phyloP scores from a whole-genome alignment of 768 basidiomycete species.

The Auriscalpium vulgare region DNA sequence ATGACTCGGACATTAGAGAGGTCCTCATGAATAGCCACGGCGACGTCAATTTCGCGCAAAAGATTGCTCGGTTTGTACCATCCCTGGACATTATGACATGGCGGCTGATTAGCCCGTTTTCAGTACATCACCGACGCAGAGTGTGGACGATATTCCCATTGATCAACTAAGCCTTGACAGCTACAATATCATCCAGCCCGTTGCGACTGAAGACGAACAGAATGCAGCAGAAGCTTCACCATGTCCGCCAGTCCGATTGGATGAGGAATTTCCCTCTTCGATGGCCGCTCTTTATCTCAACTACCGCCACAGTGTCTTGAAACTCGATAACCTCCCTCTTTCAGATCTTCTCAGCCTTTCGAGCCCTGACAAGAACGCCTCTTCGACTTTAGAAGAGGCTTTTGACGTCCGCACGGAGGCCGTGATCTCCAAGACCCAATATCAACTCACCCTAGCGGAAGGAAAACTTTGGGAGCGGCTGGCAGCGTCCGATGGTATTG shows the following conservation, averaged over 20 bases:
- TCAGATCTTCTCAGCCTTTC: background rate
- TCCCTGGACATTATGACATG: no score
- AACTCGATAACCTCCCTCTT: constrained; percentile 9
- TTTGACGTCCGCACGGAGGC: constrained; percentile 5
- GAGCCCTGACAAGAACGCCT: background rate
- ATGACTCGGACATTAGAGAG: background rate
- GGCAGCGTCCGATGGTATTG: background rate
- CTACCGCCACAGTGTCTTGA: constrained; percentile 17
- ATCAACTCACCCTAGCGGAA: constrained; percentile 18
- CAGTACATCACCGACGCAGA: background rate
- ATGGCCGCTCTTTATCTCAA: constrained; percentile 38
- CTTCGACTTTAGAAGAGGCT: background rate
- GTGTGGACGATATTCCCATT: background rate
- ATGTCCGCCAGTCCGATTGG: background rate
- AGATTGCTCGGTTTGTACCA: background rate
- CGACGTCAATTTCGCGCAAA: background rate
- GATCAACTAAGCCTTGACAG: background rate
- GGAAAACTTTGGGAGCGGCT: constrained; percentile 19
- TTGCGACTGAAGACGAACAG: background rate
- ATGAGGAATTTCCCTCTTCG: constrained; percentile 26
- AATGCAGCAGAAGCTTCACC: background rate
- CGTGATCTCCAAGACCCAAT: constrained; percentile 20
- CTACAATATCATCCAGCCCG: background rate
- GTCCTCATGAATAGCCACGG: background rate
- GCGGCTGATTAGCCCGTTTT: no score